Percentiles rank a stretch among this genome's conserved stretches.
Evolutionary conservation across 2,329 filamentous ascomycete species (phyloP).

Genomic region (Tetracladium maxilliforme): DNA sequence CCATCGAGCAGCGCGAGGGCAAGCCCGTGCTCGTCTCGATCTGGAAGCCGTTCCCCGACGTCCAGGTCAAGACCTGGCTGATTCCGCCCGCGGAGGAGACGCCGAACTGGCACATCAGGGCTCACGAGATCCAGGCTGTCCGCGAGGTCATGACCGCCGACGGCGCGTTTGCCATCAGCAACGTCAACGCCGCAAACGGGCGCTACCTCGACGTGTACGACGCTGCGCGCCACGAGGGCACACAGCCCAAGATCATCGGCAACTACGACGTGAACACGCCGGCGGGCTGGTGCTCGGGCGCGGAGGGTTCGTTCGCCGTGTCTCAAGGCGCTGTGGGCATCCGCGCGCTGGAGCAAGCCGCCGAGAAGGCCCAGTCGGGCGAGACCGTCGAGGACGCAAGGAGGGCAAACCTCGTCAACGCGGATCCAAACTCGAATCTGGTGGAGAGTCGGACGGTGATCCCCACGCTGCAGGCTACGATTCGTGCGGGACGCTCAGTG

Average conservation of each 20-base stretch:
- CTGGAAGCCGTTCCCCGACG: slow-evolving; percentile 59
- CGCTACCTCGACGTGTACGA: slow-evolving; percentile 36
- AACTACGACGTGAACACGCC: slow-evolving; percentile 43
- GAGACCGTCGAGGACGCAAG: slow-evolving; percentile 18
- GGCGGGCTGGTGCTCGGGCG: slow-evolving; percentile 34
- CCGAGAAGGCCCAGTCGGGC: slow-evolving; percentile 21
- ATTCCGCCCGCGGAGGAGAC: slow-evolving; percentile 41
- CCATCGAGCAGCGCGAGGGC: slow-evolving; percentile 39
- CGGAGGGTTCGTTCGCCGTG: slow-evolving; percentile 37
- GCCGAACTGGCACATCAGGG: slow-evolving; percentile 57
- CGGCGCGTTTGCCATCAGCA: slow-evolving; percentile 57
- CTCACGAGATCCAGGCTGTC: slow-evolving; percentile 44
- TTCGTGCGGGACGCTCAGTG: slow-evolving; percentile 38
- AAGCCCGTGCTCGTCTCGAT: slow-evolving; percentile 48
- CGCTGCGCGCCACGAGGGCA: slow-evolving; percentile 28
- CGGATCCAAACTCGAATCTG: slow-evolving; percentile 68
- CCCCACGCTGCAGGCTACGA: slow-evolving; percentile 49
- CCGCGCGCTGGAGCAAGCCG: slow-evolving; percentile 34
- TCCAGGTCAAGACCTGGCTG: slow-evolving; percentile 49
- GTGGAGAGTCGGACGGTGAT: slow-evolving; percentile 58
- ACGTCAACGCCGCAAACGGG: slow-evolving; percentile 29
- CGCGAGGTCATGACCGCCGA: slow-evolving; percentile 57
- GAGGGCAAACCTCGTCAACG: slow-evolving; percentile 51
- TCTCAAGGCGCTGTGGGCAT: slow-evolving; percentile 40
- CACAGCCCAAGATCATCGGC: slow-evolving; percentile 37